phyloP scores from a whole-genome alignment of 106 monocot genomes.

The Acorus calamus region DNA sequence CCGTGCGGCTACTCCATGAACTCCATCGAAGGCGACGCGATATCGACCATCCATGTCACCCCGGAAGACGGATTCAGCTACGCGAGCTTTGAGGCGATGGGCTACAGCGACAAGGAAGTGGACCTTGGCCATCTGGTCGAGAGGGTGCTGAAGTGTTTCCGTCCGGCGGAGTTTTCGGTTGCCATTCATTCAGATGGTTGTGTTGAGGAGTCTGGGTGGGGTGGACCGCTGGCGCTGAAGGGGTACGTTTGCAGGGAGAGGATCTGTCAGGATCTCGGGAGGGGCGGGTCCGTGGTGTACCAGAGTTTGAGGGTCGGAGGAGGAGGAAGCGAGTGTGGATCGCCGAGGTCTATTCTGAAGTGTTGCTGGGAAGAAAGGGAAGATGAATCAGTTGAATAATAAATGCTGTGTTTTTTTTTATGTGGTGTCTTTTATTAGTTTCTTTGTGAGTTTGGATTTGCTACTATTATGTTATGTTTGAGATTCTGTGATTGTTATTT shows the following conservation, averaged over 20 bases:
- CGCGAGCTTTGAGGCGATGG: constrained; percentile 81
- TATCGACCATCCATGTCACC: constrained; percentile 78
- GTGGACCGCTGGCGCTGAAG: constrained; percentile 3
- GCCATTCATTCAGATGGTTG: constrained; percentile 30
- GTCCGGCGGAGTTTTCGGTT: constrained; percentile 26
- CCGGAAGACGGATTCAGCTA: constrained; percentile 88
- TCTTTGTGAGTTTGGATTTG: too few relatives aligned
- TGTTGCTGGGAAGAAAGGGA: too few relatives aligned
- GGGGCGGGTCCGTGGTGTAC: constrained; percentile 27
- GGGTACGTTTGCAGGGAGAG: constrained; percentile 14
- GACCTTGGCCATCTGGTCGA: constrained; percentile 27
- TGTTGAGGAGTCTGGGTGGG: constrained; percentile 13
- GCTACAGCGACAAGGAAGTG: constrained; percentile 31
- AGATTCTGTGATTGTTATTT: too few relatives aligned
- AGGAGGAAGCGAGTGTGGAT: too few relatives aligned
- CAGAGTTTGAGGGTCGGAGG: constrained; percentile 16
- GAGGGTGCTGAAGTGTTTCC: constrained; percentile 29
- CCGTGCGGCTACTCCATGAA: constrained; percentile 93
- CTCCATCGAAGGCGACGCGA: constrained; percentile 34
- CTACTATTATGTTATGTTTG: too few relatives aligned
- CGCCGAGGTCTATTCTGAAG: too few relatives aligned
- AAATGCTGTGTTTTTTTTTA: too few relatives aligned
- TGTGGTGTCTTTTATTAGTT: too few relatives aligned
- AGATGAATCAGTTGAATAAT: too few relatives aligned
- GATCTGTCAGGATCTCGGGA: constrained; percentile 21